Conservation (phyloP, 75 land plant species). For the Selaginella tamariscina region DNA sequence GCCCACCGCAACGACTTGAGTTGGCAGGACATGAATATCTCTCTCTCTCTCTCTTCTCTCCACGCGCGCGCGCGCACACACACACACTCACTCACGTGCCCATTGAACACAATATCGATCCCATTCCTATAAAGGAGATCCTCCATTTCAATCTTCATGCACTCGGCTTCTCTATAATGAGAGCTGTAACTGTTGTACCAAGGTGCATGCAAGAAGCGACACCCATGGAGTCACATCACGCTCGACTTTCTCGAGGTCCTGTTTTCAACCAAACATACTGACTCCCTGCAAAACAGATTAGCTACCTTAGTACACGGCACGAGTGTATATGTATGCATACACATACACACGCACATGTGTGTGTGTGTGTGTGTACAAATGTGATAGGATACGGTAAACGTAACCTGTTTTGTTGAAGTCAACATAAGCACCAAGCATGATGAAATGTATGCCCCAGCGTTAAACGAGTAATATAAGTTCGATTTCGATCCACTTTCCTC, state of each 20-base stretch:
- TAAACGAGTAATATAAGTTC: constrained; percentile 74
- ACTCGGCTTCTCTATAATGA: constrained; percentile 4
- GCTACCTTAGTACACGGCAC: too few relatives aligned
- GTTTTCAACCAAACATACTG: constrained; percentile 3
- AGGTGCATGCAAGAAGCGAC: neutral
- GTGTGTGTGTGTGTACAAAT: too few relatives aligned
- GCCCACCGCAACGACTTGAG: too few relatives aligned
- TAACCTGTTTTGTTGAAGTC: constrained; percentile 75
- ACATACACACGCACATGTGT: too few relatives aligned
- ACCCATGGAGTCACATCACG: neutral
- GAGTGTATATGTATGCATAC: too few relatives aligned
- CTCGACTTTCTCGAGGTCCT: neutral
- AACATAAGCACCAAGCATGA: constrained; percentile 86
- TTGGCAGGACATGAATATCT: too few relatives aligned
- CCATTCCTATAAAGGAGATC: neutral
- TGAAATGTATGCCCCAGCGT: constrained; percentile 83
- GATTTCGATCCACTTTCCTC: constrained; percentile 43
- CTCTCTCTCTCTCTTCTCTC: too few relatives aligned
- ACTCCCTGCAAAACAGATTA: constrained; percentile 4
- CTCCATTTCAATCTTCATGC: constrained; percentile 2
- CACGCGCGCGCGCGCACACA: too few relatives aligned
- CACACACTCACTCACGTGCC: constrained; percentile 11
- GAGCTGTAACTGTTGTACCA: constrained; percentile 7
- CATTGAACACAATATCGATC: neutral
- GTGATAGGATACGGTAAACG: too few relatives aligned